Evolutionary conservation across 345 rosid species (phyloP).

Genomic region (Citrus australasica): DNA sequence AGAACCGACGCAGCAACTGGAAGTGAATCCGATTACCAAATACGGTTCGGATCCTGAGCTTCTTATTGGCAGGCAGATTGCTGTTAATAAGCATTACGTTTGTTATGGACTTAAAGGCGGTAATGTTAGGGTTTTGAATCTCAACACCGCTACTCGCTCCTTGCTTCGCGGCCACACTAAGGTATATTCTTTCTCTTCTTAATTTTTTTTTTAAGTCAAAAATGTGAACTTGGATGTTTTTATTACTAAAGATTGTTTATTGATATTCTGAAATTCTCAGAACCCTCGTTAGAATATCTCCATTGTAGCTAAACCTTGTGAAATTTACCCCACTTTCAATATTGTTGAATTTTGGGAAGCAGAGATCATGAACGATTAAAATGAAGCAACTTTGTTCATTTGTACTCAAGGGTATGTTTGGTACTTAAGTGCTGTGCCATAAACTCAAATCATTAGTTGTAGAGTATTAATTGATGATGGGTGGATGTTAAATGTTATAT

Average conservation of each 20-base stretch:
- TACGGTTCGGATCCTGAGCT: slow-evolving; percentile 86
- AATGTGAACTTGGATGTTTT: not conserved
- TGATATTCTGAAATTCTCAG: not conserved
- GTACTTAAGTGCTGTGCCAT: too few species aligned
- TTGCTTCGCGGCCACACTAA: slow-evolving; percentile 78
- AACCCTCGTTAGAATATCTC: not conserved
- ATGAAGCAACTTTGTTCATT: not conserved
- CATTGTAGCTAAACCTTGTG: not conserved
- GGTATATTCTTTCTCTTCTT: slow-evolving; percentile 30
- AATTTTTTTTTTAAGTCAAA: not conserved
- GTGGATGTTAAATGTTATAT: not conserved
- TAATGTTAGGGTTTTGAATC: slow-evolving; percentile 74
- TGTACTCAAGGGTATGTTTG: not conserved
- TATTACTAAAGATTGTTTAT: not conserved
- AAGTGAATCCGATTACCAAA: slow-evolving; percentile 88
- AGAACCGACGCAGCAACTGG: slow-evolving; percentile 80
- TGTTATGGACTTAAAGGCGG: slow-evolving; percentile 90
- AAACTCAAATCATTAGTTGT: too few species aligned
- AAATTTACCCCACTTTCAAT: not conserved
- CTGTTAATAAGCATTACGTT: slow-evolving; percentile 69
- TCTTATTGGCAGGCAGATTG: slow-evolving; percentile 77
- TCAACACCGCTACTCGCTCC: slow-evolving; percentile 75
- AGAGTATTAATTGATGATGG: too few species aligned
- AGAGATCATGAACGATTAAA: not conserved
- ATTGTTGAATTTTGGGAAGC: not conserved